Base-by-base conservation (phyloP, 139 green algal species). In the Marvania coccoides region DNA sequence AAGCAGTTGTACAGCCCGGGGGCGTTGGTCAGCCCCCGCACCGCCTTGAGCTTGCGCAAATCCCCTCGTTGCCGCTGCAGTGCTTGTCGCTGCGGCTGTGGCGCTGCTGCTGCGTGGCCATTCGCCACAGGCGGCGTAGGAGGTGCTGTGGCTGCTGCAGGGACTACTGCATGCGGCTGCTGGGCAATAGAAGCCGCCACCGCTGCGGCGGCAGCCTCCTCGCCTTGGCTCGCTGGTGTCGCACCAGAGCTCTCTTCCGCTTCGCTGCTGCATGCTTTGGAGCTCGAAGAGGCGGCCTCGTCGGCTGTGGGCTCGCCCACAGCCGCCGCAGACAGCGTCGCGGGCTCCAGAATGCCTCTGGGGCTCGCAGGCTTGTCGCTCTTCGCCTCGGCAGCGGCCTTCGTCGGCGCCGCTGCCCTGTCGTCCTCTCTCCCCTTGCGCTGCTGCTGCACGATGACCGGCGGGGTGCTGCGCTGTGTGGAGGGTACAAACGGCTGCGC, bases 1-100 rank as follows among this genome's bases (percentile, higher is more conserved):
- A 93, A 93, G 77, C 85, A 93, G 72, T 94, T 94, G 82, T 92
- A 94, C 78, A 90, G 79, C 26, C 83, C 86, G 7, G 66, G 46
- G 35, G 71, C 72, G 40, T 92, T 92, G 45, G 61, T 39, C 6
- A 90, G 67, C 2, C 84, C 85, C 10, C 68, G 23, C 3, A 9
- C 38, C 53, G n/a, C 34, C 5, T 59, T 59, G 9, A 59, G 12
- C 12, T 59, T 59, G 19, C 37, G 9, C 9, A 59, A 9, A 59
- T 59, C 12, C 12, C 9, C 48, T n/a, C n/a, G n/a, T n/a, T n/a
- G n/a, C n/a, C n/a, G n/a, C n/a, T n/a, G n/a, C n/a, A n/a, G n/a
- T n/a, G n/a, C n/a, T n/a, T n/a, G n/a, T n/a, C n/a, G n/a, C 9
- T 40, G 30, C 35, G 12, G 9, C 35, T 28, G 9, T 51, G 42